Base-by-base conservation (phyloP, 1,284 basidiomycete species). In the Cutaneotrichosporon arboriforme region DNA sequence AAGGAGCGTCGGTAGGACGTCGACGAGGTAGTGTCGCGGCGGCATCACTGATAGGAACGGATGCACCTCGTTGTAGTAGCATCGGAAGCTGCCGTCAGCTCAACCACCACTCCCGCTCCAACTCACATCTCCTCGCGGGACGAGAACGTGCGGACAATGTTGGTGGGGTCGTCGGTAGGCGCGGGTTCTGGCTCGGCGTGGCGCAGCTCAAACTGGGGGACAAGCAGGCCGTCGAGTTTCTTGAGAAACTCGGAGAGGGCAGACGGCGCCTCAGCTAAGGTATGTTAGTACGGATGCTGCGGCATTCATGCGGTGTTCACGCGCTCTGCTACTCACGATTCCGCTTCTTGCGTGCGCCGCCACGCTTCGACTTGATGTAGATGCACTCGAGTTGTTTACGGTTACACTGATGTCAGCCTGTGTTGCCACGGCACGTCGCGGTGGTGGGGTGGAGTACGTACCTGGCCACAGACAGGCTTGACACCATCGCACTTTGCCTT, bases 401-500 rank as follows among this genome's bases (percentile, higher is more conserved):
- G 9, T 50, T 33, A 53, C 75, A 76, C 69, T 76, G 59, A 9
- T 8, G 38, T 41, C 33, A 44, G 42, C 42, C n/a, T 1, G 22
- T 17, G 21, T 8, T 21, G 22, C 18, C 4, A 15, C 21, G 23
- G 4, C 21, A 17, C 4, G 37, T 31, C 4, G 12, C 18, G 26
- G 21, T 45, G 17, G 13, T 20, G n/a, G 12, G 42, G 22, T 3
- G 21, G 23, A 21, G 41, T 13, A 65, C 71, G 58, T 44, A 75
- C 73, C 59, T 73, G 72, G 4, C 66, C 64, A 50, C 75, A 76
- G 21, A 70, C 59, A 0, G 75, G 75, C 55, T 68, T 64, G 1
- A 55, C 61, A 5, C 75, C 75, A 54, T 75, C 74, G 46, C 75
- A 76, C 55, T 73, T 72, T 12, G 70, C 72, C 63, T 76, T 76